Evolutionary conservation across 495 filamentous ascomycete genomes (phyloP).

Genomic region (Chaetomium cochliodes): DNA sequence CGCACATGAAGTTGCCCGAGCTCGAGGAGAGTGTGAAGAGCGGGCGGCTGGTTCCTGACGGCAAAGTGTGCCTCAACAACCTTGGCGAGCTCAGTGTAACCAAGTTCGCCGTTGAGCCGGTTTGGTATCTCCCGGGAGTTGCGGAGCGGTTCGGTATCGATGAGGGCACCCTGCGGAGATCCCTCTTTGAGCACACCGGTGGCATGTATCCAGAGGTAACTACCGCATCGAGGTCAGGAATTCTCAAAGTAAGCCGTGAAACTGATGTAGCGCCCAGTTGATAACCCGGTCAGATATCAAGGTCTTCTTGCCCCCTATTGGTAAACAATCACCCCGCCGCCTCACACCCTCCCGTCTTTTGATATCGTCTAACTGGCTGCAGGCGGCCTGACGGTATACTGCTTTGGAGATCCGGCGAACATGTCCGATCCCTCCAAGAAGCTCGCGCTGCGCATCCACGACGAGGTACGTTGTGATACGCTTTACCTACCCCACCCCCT

Average conservation of each 20-base stretch:
- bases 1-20: conserved; percentile 96
- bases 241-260: neutral
- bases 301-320: conserved; percentile 90
- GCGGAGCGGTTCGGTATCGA: conserved; percentile 95
- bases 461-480: conserved; percentile 57
- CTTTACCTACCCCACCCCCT: conserved; percentile 7
- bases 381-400: conserved; percentile 94
- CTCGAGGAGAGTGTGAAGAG: conserved; percentile 80
- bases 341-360: conserved; percentile 1
- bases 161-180: conserved; percentile 79
- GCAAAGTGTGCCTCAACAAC: conserved; percentile 82
- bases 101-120: conserved; percentile 93
- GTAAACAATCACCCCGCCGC: conserved; percentile 36
- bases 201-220: conserved; percentile 77
- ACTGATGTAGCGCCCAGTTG: conserved; percentile 48
- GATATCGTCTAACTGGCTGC: conserved; percentile 30
- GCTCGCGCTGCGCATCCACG: conserved; percentile 88
- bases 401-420: conserved; percentile 90
- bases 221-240: neutral
- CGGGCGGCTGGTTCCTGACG: conserved; percentile 81
- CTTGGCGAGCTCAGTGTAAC: conserved; percentile 88
- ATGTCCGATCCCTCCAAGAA: conserved; percentile 84
- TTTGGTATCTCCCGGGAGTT: conserved; percentile 95
- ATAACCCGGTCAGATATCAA: conserved; percentile 94
- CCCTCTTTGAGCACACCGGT: conserved; percentile 92